Conservation (phyloP, 768 basidiomycete species). For the Tulasnella calospora region DNA sequence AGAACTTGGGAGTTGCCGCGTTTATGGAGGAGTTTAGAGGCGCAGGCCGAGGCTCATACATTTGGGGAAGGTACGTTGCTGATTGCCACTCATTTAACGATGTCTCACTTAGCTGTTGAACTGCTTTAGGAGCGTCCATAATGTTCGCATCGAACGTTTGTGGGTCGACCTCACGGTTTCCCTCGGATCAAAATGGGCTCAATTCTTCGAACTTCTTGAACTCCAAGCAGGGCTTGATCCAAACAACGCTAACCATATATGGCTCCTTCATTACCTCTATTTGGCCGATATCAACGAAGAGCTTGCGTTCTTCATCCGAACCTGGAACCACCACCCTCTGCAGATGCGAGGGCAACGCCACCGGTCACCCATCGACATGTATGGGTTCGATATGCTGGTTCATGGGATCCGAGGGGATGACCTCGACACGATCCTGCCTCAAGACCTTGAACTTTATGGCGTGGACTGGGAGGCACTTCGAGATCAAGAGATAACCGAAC, state of each 20-base stretch:
- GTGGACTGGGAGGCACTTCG: not conserved
- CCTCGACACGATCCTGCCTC: not conserved
- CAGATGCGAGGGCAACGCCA: constrained; percentile 29
- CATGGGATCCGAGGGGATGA: constrained; percentile 26
- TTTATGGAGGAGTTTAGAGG: constrained; percentile 29
- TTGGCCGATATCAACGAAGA: constrained; percentile 31
- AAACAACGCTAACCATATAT: constrained; percentile 32
- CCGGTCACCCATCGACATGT: constrained; percentile 32
- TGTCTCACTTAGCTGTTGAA: not conserved
- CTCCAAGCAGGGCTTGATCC: constrained; percentile 31
- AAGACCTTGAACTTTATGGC: constrained; percentile 9
- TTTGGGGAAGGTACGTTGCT: constrained; percentile 30
- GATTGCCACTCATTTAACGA: too few relatives aligned
- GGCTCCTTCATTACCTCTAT: constrained; percentile 36
- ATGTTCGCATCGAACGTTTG: constrained; percentile 30
- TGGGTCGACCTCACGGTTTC: constrained; percentile 31
- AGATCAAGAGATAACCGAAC: not conserved
- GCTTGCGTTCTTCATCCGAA: constrained; percentile 16
- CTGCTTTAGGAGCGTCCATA: constrained; percentile 30
- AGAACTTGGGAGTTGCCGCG: constrained; percentile 30
- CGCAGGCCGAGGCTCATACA: constrained; percentile 28
- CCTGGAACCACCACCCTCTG: constrained; percentile 33
- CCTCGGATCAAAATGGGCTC: constrained; percentile 29
- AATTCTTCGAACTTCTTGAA: constrained; percentile 32
- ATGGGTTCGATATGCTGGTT: constrained; percentile 30